Evolutionary conservation across 495 filamentous ascomycete species (phyloP), one percentile per base, ranked within the genome.

Genomic region (Aspergillus conjunctus): DNA sequence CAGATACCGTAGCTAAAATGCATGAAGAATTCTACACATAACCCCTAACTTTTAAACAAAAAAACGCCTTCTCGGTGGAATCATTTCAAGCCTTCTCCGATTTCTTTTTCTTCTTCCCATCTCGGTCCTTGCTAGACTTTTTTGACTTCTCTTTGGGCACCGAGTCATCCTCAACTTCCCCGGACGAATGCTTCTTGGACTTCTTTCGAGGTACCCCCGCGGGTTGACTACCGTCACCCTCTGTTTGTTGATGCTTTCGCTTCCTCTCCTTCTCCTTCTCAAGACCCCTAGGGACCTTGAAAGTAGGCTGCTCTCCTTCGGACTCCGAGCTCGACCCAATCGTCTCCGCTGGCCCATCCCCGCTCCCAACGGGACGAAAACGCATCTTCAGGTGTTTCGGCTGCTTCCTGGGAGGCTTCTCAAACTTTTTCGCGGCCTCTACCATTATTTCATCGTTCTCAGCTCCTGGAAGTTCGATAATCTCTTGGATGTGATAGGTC

Each of bases 381-480:
- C 83, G 81, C 85, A 88, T 88, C 54, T 78, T 81, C 56, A 88
- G 55, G 41, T 84, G 78, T 61, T 81, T 83, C 18, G 83, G 83
- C 58, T 88, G 85, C 33, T 74, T 78, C 20, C 74, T 70, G n/a
- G 68, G 76, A 18, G 69, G 78, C 54, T 77, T 78, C 48, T 78
- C 70, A n/a, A 66, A 53, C 33, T 72, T 70, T 20, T 73, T 73
- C 18, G 78, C 66, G 7, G 74, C 72, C 53, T 66, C 72, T 33
- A 77, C 62, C 4, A 68, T 73, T 3, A 68, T 46, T 52, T 71
- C 69, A 55, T 74, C 55, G 31, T 63, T 56, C 48, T 68, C 58
- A 41, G 75, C 63, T 67, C 69, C 60, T 56, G 78, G 66, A 20
- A 78, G 51, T 12, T 70, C 66, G 44, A 79, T 58, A 61, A 82